These are phyloP conservation scores for Striga hermonthica DNA, from an alignment of 305 asterid species.

Conservation along the genomic window DNA sequence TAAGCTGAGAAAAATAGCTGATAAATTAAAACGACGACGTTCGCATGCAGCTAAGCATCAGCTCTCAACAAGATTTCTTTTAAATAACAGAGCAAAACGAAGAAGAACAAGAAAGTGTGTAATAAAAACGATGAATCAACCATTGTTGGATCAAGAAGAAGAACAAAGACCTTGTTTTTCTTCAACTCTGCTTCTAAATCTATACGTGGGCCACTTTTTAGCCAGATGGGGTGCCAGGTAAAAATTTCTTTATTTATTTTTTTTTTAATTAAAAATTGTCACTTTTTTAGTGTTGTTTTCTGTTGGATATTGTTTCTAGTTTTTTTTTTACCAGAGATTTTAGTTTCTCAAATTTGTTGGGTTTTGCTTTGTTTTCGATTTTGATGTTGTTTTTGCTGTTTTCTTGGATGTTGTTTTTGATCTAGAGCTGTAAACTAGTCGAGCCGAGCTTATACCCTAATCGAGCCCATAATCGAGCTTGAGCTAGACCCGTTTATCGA, in stretches of 20 bases:
- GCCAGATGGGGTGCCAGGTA: slow-evolving; percentile 96
- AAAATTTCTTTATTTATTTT: not conserved
- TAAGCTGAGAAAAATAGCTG: not conserved
- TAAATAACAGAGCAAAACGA: too few species aligned
- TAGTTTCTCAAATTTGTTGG: too few species aligned
- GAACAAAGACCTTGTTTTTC: slow-evolving; percentile 37
- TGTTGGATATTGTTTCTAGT: slow-evolving; percentile 45
- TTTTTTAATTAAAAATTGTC: not conserved
- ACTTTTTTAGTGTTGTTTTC: slow-evolving; percentile 43
- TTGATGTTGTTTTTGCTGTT: too few species aligned
- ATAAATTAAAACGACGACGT: slow-evolving; percentile 6
- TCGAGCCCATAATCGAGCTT: too few species aligned
- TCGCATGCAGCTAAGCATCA: not conserved
- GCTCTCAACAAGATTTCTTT: not conserved
- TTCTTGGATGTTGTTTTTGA: too few species aligned
- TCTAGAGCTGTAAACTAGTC: too few species aligned
- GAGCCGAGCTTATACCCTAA: too few species aligned
- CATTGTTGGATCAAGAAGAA: slow-evolving; percentile 33
- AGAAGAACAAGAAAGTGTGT: too few species aligned
- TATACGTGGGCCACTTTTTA: slow-evolving; percentile 69
- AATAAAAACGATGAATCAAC: slow-evolving; percentile 26
- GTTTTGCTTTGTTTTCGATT: too few species aligned
- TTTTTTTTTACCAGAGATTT: not conserved
- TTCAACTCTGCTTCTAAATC: slow-evolving; percentile 46
- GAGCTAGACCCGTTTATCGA: too few species aligned